These are phyloP conservation scores for Aspergillus niger DNA, from an alignment of 2,329 filamentous ascomycete species.

Conservation along the genomic window DNA sequence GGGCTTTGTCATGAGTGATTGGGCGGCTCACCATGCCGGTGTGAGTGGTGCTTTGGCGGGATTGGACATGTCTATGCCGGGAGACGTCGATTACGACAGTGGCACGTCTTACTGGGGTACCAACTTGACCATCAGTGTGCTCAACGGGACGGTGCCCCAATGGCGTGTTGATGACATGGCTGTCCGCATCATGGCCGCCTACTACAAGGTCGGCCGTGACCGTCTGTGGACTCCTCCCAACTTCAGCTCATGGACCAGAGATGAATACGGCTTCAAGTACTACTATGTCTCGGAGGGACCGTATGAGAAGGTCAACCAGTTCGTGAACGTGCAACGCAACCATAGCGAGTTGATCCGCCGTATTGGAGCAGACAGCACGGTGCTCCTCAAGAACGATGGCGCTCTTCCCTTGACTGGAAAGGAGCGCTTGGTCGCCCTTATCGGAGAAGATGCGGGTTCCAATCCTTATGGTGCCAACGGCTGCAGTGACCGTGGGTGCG, in stretches of 20 bases:
- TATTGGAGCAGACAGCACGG: slow-evolving; percentile 75
- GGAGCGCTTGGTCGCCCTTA: slow-evolving; percentile 72
- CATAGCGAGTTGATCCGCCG: slow-evolving; percentile 74
- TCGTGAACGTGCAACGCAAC: slow-evolving; percentile 78
- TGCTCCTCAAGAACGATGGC: slow-evolving; percentile 83
- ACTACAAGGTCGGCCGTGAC: slow-evolving; percentile 64
- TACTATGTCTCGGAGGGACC: slow-evolving; percentile 62
- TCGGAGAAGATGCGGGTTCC: slow-evolving; percentile 80
- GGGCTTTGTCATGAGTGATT: slow-evolving; percentile 70
- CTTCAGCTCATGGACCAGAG: slow-evolving; percentile 83
- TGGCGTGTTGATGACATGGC: slow-evolving; percentile 92
- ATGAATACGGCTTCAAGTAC: slow-evolving; percentile 73
- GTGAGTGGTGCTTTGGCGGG: slow-evolving; percentile 66
- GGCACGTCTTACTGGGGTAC: slow-evolving; percentile 77
- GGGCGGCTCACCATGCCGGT: slow-evolving; percentile 75
- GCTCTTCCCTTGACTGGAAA: slow-evolving; percentile 72
- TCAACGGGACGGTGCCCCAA: slow-evolving; percentile 86
- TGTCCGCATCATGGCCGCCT: slow-evolving; percentile 72
- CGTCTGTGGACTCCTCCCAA: slow-evolving; percentile 62
- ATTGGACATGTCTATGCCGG: slow-evolving; percentile 82
- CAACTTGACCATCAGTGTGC: slow-evolving; percentile 82
- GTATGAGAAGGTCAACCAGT: slow-evolving; percentile 69
- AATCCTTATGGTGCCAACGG: slow-evolving; percentile 77
- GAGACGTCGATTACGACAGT: slow-evolving; percentile 75
- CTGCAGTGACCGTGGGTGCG: slow-evolving; percentile 68